These are phyloP conservation scores for Saksenaea oblongispora DNA, from an alignment of 371 early-diverging fungal species.

Conservation along the genomic window DNA sequence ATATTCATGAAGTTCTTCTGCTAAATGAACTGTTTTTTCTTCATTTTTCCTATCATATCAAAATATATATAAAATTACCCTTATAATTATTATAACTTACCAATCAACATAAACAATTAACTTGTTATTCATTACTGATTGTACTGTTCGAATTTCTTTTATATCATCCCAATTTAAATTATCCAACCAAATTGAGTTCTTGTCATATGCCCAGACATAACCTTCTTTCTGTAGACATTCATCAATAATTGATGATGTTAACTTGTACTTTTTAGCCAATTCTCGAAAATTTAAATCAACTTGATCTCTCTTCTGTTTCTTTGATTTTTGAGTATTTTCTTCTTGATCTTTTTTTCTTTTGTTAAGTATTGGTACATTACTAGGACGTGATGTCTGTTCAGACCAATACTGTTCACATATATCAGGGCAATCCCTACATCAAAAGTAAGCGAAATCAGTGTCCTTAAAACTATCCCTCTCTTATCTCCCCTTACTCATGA, in stretches of 20 bases:
- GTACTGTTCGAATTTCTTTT: constrained; percentile 17
- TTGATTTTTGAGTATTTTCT: not conserved
- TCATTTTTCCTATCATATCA: constrained; percentile 26
- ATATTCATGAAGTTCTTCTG: constrained; percentile 29
- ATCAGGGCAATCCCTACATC: constrained; percentile 27
- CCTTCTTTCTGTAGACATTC: constrained; percentile 1
- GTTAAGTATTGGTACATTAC: constrained; percentile 12
- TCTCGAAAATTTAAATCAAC: not conserved
- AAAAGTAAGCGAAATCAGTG: not conserved
- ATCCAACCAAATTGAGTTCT: not conserved
- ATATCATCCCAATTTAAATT: constrained; percentile 17
- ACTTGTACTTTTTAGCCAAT: not conserved
- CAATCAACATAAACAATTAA: constrained; percentile 31
- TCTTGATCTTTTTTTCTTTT: not conserved
- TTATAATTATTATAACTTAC: constrained; percentile 13
- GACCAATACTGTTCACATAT: constrained; percentile 33
- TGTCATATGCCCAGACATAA: constrained; percentile 7
- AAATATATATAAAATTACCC: too few species aligned
- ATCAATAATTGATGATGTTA: not conserved
- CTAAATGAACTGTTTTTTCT: constrained; percentile 31
- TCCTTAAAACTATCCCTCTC: not conserved
- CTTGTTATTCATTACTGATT: constrained; percentile 11
- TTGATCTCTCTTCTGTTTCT: not conserved
- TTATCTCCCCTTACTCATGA: constrained; percentile 28
- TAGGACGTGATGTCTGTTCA: constrained; percentile 6